A percentile compares a stretch with the other conserved stretches of the same genome.
Evolutionary conservation across 345 rosid genomes (phyloP).

Genomic region (Corchorus olitorius): DNA sequence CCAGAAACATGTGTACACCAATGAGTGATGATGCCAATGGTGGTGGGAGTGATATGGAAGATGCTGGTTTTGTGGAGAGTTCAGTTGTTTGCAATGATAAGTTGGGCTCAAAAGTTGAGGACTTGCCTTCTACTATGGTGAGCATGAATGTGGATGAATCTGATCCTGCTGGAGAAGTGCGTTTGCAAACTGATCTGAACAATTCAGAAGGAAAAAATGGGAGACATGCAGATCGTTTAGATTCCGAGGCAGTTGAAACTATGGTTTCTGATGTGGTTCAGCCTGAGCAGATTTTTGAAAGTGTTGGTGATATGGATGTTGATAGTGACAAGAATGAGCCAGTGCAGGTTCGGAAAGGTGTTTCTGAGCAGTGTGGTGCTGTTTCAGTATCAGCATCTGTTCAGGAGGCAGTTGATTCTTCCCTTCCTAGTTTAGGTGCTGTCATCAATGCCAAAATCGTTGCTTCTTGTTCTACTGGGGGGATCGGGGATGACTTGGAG

Average conservation of each 20-base stretch:
- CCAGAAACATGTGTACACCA: slow-evolving; percentile 42
- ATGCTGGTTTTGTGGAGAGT: slow-evolving; percentile 58
- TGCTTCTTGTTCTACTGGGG: slow-evolving; percentile 32
- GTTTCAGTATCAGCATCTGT: slow-evolving; percentile 28
- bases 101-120: slow-evolving; percentile 41
- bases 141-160: slow-evolving; percentile 39
- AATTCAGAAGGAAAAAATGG: slow-evolving; percentile 41
- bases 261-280: slow-evolving; percentile 33
- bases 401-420: slow-evolving; percentile 28
- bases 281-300: slow-evolving; percentile 25
- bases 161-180: slow-evolving; percentile 23
- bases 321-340: no score
- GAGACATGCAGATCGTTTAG: slow-evolving; percentile 27
- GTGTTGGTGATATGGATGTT: no score
- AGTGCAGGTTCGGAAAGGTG: background rate
- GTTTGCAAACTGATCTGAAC: slow-evolving; percentile 37
- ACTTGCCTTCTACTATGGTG: slow-evolving; percentile 34
- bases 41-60: slow-evolving; percentile 81
- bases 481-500: slow-evolving; percentile 27
- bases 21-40: slow-evolving; percentile 62
- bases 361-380: slow-evolving; percentile 24
- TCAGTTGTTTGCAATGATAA: slow-evolving; percentile 46
- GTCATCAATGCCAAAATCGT: slow-evolving; percentile 32
- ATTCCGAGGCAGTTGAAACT: slow-evolving; percentile 33
- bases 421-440: slow-evolving; percentile 29